A percentile compares a stretch with the other conserved stretches of the same genome.
These are phyloP conservation scores for Cylindrotheca fusiformis DNA, from an alignment of 108 stramenopile species.

Conservation along the genomic window DNA sequence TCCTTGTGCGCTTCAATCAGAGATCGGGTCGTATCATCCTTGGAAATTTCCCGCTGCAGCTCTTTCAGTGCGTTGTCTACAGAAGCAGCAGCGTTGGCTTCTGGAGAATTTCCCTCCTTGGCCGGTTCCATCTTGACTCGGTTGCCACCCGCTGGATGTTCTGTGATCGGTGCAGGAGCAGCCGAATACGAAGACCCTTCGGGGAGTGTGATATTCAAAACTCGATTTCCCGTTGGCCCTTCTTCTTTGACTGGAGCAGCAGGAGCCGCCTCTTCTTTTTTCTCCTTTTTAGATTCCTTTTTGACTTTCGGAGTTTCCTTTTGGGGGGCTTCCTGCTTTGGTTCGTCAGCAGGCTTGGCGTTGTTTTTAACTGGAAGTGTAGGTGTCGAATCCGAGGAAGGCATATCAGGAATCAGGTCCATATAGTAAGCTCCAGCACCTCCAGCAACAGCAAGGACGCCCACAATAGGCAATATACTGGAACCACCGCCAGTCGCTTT, in stretches of 20 bases:
- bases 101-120: background rate
- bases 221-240: conserved; percentile 13
- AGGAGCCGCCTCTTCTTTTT: background rate
- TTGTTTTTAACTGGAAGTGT: conserved; percentile 3
- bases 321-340: conserved; percentile 5
- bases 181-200: conserved; percentile 12
- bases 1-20: conserved; percentile 29
- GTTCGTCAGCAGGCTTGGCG: background rate
- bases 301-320: conserved; percentile 12
- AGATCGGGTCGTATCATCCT: conserved; percentile 24
- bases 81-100: conserved; percentile 4
- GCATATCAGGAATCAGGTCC: conserved; percentile 32
- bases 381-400: too few relatives aligned
- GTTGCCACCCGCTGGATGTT: conserved; percentile 43
- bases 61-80: conserved; percentile 29
- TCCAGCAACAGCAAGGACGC: conserved; percentile 25
- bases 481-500: background rate
- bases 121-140: conserved; percentile 26
- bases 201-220: conserved; percentile 6
- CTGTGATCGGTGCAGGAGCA: conserved; percentile 14
- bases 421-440: conserved; percentile 38
- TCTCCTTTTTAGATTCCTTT: conserved; percentile 23
- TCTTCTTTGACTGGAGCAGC: background rate
- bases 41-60: conserved; percentile 20
- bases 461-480: conserved; percentile 11